Evolutionary conservation across 208 protist genomes (phyloP).

Genomic region (Vickermania spadyakhi): DNA sequence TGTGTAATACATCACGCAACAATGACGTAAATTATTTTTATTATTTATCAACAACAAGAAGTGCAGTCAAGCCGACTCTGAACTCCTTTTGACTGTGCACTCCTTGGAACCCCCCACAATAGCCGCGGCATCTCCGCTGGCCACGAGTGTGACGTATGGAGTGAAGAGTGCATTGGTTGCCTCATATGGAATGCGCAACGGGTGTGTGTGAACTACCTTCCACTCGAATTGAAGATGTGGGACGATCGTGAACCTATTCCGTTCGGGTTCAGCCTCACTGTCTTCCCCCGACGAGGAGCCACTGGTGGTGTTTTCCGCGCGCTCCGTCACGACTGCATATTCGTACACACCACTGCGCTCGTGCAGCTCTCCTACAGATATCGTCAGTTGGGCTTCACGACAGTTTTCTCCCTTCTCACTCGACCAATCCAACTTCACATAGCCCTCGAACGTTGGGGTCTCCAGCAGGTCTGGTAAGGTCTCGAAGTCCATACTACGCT

Average conservation of each 20-base stretch:
- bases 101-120: background rate
- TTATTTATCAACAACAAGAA: too few species aligned
- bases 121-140: background rate
- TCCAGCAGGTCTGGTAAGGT: background rate
- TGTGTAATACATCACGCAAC: too few species aligned
- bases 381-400: background rate
- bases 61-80: too few species aligned
- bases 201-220: background rate
- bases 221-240: background rate
- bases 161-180: constrained; percentile 2
- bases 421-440: background rate
- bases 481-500: background rate
- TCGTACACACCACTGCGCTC: background rate
- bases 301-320: background rate
- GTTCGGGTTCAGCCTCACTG: background rate
- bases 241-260: background rate
- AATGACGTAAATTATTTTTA: too few species aligned
- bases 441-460: background rate
- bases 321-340: background rate
- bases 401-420: background rate
- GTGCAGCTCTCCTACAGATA: background rate
- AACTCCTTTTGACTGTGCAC: too few species aligned
- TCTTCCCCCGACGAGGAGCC: background rate
- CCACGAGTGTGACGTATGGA: constrained; percentile 5
- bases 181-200: background rate